phyloP scores from a whole-genome alignment of 2,329 filamentous ascomycete species.

The Seiridium unicorne region DNA sequence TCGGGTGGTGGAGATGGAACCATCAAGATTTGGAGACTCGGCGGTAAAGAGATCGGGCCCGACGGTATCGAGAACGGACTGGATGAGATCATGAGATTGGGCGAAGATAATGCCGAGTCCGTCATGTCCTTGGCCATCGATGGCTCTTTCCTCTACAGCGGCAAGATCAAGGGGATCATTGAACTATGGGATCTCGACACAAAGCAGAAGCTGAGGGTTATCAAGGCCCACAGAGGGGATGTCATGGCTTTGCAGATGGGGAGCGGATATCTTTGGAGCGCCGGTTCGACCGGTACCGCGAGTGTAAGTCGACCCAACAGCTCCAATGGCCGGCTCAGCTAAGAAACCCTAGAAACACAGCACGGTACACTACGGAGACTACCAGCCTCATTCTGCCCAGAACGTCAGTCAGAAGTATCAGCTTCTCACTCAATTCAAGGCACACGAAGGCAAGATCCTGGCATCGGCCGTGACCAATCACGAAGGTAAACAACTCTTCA shows the following conservation, averaged over 20 bases:
- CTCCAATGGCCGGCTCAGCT: neutral
- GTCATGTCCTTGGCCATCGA: constrained; percentile 81
- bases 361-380: constrained; percentile 62
- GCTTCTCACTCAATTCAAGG: constrained; percentile 73
- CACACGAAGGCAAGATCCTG: constrained; percentile 83
- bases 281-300: constrained; percentile 82
- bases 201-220: constrained; percentile 80
- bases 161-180: constrained; percentile 81
- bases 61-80: constrained; percentile 59
- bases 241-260: constrained; percentile 85
- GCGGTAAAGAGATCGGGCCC: constrained; percentile 41
- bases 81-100: constrained; percentile 65
- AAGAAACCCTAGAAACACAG: constrained; percentile 55
- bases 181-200: constrained; percentile 98
- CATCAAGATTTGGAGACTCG: constrained; percentile 87
- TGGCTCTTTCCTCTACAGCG: constrained; percentile 88
- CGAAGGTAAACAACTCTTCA: constrained; percentile 76
- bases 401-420: constrained; percentile 78
- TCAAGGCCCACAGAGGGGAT: constrained; percentile 78
- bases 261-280: constrained; percentile 82
- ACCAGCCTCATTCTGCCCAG: constrained; percentile 44
- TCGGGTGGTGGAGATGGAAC: constrained; percentile 92
- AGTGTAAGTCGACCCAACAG: constrained; percentile 56
- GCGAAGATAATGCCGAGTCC: constrained; percentile 60
- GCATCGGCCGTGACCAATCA: constrained; percentile 75